Evolutionary conservation across 1,284 basidiomycete species (phyloP).

Genomic region (Tausonia pullulans): DNA sequence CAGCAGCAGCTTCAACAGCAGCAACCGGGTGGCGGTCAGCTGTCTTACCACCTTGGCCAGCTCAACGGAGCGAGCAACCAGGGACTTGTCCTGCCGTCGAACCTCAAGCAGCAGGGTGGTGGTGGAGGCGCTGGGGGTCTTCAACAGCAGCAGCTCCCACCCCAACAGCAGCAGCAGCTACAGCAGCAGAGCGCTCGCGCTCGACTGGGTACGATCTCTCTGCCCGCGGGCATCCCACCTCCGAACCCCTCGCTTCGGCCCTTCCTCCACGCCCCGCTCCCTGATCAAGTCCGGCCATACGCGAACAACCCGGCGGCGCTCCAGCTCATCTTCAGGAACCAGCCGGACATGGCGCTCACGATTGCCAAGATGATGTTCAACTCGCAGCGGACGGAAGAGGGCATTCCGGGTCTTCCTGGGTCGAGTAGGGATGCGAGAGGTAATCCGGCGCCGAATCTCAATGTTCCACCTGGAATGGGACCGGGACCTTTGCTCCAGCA

Average conservation of each 20-base stretch:
- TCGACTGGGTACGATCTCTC: too few relatives aligned
- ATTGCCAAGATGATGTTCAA: constrained; percentile 1
- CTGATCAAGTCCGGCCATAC: neutral
- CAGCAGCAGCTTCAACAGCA: neutral
- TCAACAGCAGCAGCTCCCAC: constrained; percentile 1
- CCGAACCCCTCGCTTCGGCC: neutral
- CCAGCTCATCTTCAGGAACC: constrained; percentile 3
- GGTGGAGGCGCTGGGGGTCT: too few relatives aligned
- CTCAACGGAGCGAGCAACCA: neutral
- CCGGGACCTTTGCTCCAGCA: neutral
- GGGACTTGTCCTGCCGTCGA: neutral
- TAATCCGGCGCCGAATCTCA: neutral
- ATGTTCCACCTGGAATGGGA: neutral
- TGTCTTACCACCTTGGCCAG: neutral
- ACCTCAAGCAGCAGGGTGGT: neutral
- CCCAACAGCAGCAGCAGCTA: constrained; percentile 1
- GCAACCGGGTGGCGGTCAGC: neutral
- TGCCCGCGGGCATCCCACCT: neutral
- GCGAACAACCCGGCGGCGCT: constrained; percentile 12
- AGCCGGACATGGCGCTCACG: neutral
- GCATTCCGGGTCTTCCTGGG: constrained; percentile 3
- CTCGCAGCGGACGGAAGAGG: neutral
- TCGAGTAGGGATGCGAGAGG: neutral
- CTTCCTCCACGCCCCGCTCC: neutral
- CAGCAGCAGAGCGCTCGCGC: neutral